A percentile compares a stretch with the other conserved stretches of the same genome.
Evolutionary conservation across 2,329 filamentous ascomycete genomes (phyloP).

Genomic region (Diaporthe eres): DNA sequence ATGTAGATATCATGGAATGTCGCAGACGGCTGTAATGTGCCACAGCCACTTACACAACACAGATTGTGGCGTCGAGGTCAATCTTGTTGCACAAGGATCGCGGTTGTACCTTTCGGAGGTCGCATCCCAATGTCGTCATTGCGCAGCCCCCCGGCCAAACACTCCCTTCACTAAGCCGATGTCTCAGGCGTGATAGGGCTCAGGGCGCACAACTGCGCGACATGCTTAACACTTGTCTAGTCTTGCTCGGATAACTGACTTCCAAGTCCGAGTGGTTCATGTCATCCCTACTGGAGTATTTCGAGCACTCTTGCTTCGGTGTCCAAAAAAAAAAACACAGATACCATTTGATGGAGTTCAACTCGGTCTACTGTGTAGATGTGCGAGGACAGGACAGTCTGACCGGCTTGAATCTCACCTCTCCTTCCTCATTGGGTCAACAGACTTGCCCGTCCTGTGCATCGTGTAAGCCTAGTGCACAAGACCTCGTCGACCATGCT

Average conservation of each 20-base stretch:
- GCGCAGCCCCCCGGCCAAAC: constrained; percentile 5
- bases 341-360: neutral
- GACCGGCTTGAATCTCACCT: neutral
- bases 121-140: constrained; percentile 19
- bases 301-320: neutral
- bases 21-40: neutral
- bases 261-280: neutral
- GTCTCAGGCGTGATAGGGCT: neutral
- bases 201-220: neutral
- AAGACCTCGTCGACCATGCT: neutral
- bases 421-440: neutral
- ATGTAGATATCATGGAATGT: neutral
- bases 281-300: neutral
- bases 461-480: neutral
- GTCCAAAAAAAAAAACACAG: neutral
- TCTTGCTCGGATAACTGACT: neutral
- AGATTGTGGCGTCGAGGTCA: constrained; percentile 8
- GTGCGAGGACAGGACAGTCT: neutral
- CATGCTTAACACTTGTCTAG: neutral
- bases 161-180: neutral
- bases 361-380: neutral
- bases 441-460: neutral
- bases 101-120: neutral
- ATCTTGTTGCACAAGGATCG: neutral
- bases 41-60: constrained; percentile 9